A percentile compares a stretch with the other conserved stretches of the same genome.
These are phyloP conservation scores for Cutaneotrichosporon daszewskae DNA, from an alignment of 1,284 basidiomycete genomes.

Conservation along the genomic window DNA sequence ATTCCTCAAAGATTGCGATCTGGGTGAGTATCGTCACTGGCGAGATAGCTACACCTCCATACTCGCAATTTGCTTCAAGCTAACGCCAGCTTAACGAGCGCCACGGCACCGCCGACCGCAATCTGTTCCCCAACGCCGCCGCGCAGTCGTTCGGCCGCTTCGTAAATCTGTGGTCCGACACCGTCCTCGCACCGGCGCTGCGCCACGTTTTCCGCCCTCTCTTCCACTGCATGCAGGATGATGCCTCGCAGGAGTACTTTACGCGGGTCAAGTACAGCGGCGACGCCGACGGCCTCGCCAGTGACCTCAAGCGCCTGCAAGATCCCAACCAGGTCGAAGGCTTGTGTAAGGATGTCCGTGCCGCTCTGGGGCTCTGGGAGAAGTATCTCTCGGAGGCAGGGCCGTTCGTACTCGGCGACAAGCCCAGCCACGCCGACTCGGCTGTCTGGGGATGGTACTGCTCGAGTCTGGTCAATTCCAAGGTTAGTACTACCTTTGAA, in stretches of 20 bases:
- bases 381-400: background rate
- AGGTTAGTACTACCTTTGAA: too few species aligned
- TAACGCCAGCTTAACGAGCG: constrained; percentile 26
- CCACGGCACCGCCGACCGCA: constrained; percentile 21
- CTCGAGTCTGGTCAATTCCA: background rate
- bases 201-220: constrained; percentile 16
- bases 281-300: constrained; percentile 2
- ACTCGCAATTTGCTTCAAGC: too few species aligned
- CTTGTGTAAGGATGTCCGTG: background rate
- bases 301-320: background rate
- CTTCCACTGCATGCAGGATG: constrained; percentile 7
- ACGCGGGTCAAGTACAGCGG: constrained; percentile 19
- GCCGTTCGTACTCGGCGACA: constrained; percentile 10
- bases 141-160: constrained; percentile 24
- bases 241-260: constrained; percentile 19
- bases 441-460: constrained; percentile 16
- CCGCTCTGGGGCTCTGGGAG: background rate
- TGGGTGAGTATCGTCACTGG: constrained; percentile 29
- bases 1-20: constrained; percentile 33
- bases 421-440: constrained; percentile 12
- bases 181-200: constrained; percentile 19
- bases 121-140: constrained; percentile 21
- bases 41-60: too few species aligned
- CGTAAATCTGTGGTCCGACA: constrained; percentile 26
- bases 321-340: background rate